Evolutionary conservation across 192 early-diverging fungal genomes (phyloP), one percentile per base, ranked within the genome.

Genomic region (Coemansia sp.): DNA sequence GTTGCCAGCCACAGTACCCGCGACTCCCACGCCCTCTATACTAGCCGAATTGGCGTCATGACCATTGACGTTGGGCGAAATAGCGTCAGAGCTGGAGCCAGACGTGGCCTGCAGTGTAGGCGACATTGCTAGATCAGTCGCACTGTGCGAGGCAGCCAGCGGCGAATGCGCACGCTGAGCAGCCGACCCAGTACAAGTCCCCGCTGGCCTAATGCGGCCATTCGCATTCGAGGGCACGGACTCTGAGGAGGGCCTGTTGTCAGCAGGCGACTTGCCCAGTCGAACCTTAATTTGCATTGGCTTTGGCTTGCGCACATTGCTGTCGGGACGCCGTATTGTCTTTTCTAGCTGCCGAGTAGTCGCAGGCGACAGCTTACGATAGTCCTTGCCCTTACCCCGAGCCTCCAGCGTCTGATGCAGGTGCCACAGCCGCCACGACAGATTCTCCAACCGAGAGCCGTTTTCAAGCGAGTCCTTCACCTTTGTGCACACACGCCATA

Each of bases 381-480:
- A 80, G 75, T 85, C 72, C 78, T 81, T 68, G 64, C 82, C 84
- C 69, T 85, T 53, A 40, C 79, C 65, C 60, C 80, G 70, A n/a
- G 84, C 87, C 46, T 90, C 87, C 44, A 88, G 81, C 31, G 87
- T 73, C 61, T 91, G 86, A 58, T 94, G 91, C 70, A 92, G 79
- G 69, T 92, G 91, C 93, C 93, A 95, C 38, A 95, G 76, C 39
- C 93, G 81, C 93, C 93, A 95, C 29, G 92, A 94, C 64, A 94
- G 86, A 72, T 95, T 95, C 69, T 94, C 93, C 24, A 94, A 75
- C 22, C 93, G 90, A 46, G 86, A 88, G 34, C 93, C 93, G 74
- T 93, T 89, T 68, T 94, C 93, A 11, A 95, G 84, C 39, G 90
- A 88, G 68, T 93, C 91, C 76, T 92, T 94, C 31, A 94, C 93